These are phyloP conservation scores for Platismatia glauca DNA, from an alignment of 495 filamentous ascomycete genomes.

Conservation along the genomic window DNA sequence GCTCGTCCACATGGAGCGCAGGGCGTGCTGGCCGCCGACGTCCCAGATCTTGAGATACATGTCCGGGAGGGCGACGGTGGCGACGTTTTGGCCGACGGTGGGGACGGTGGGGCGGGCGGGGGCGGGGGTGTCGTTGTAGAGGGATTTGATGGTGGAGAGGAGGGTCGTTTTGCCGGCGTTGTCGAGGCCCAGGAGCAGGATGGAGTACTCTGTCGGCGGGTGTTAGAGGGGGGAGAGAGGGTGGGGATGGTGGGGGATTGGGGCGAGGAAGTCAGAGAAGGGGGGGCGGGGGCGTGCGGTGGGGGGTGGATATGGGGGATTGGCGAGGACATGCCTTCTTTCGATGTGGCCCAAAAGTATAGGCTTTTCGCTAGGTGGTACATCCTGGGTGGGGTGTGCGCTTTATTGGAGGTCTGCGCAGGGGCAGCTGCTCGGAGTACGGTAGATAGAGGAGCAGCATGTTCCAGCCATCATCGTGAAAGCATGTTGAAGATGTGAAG, in stretches of 20 bases:
- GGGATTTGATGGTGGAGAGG: conserved; percentile 86
- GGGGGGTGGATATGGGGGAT: neutral
- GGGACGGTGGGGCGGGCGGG: conserved; percentile 67
- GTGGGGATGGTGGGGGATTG: neutral
- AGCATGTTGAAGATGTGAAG: neutral
- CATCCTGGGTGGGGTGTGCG: conserved; percentile 43
- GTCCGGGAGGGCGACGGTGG: conserved; percentile 74
- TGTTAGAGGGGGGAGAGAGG: neutral
- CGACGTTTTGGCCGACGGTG: conserved; percentile 95
- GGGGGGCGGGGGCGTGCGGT: neutral
- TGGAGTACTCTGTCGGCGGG: conserved; percentile 69
- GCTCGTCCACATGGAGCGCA: conserved; percentile 89
- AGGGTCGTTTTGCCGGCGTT: conserved; percentile 98
- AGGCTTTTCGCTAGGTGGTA: conserved; percentile 94
- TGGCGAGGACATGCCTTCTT: conserved; percentile 56
- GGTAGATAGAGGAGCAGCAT: conserved; percentile 6
- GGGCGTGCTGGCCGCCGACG: conserved; percentile 81
- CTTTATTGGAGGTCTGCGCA: neutral
- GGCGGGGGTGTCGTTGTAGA: conserved; percentile 55
- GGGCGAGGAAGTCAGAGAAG: conserved; percentile 1
- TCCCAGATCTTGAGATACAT: conserved; percentile 99
- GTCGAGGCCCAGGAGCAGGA: conserved; percentile 93
- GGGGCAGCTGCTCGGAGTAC: neutral
- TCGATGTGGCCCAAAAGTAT: conserved; percentile 88
- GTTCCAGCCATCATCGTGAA: neutral